phyloP scores from a whole-genome alignment of 176 grass and related monocot species.

The Lolium multiflorum region DNA sequence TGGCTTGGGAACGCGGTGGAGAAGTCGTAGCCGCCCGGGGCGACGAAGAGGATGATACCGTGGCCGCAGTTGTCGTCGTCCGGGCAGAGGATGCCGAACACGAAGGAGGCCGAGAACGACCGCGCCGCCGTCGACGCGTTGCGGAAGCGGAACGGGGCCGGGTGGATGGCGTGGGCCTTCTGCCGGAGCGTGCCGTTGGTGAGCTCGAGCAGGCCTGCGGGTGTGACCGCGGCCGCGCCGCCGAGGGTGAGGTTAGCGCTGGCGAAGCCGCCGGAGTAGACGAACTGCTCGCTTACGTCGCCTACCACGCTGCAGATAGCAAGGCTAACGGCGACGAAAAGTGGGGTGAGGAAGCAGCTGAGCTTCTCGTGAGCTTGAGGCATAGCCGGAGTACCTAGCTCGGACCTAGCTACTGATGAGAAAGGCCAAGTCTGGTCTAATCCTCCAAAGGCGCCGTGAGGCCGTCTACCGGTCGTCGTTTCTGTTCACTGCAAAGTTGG shows the following conservation, averaged over 20 bases:
- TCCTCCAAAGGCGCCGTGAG: too few relatives aligned
- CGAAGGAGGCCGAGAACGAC: constrained; percentile 47
- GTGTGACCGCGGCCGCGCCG: neutral
- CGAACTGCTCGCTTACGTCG: constrained; percentile 3
- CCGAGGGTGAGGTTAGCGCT: constrained; percentile 15
- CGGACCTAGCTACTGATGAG: neutral
- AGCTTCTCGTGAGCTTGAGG: constrained; percentile 17
- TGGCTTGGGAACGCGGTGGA: constrained; percentile 31
- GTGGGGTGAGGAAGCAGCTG: constrained; percentile 15
- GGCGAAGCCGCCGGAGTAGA: constrained; percentile 23
- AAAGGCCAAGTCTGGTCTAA: neutral
- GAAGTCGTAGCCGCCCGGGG: constrained; percentile 43
- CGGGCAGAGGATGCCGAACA: constrained; percentile 38
- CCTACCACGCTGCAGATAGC: neutral
- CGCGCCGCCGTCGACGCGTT: neutral
- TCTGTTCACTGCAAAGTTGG: too few relatives aligned
- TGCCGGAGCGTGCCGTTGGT: constrained; percentile 36
- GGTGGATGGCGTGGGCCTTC: constrained; percentile 30
- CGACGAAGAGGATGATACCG: constrained; percentile 54
- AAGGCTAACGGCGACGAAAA: constrained; percentile 1
- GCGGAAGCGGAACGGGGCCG: constrained; percentile 16
- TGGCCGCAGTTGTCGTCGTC: constrained; percentile 14
- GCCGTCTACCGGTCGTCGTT: too few relatives aligned
- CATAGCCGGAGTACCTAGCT: constrained; percentile 3
- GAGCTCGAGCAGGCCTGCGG: constrained; percentile 20